Conservation (phyloP, 768 basidiomycete genomes). For the Podaxis sp. region DNA sequence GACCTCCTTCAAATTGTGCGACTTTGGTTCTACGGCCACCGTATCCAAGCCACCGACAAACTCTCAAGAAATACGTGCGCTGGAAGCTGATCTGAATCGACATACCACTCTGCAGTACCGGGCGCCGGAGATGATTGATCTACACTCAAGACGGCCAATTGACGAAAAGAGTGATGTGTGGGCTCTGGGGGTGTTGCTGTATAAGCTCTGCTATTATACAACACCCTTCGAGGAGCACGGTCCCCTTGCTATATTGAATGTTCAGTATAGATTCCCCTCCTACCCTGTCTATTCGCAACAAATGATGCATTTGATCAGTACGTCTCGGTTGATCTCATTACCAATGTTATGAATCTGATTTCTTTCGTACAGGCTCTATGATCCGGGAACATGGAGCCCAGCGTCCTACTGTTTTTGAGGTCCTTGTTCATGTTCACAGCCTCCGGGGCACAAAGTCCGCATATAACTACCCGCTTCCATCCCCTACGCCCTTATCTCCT, state of each 20-base stretch:
- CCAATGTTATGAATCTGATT: constrained; percentile 11
- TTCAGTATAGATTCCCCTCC: constrained; percentile 88
- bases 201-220: constrained; percentile 99
- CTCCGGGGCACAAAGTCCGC: constrained; percentile 85
- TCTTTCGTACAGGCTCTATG: constrained; percentile 66
- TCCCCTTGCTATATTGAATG: constrained; percentile 92
- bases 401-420: constrained; percentile 84
- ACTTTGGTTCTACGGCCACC: constrained; percentile 90
- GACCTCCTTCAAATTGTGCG: constrained; percentile 91
- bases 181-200: constrained; percentile 94
- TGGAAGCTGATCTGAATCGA: constrained; percentile 89
- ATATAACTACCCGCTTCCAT: constrained; percentile 61
- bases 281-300: constrained; percentile 84
- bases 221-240: constrained; percentile 99
- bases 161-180: constrained; percentile 97
- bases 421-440: constrained; percentile 77
- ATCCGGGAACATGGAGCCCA: constrained; percentile 85
- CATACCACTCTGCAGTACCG: constrained; percentile 97
- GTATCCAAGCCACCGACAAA: constrained; percentile 73
- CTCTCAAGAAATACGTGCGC: constrained; percentile 77
- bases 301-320: constrained; percentile 82
- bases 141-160: constrained; percentile 73
- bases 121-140: constrained; percentile 98
- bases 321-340: constrained; percentile 17
- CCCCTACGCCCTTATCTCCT: constrained; percentile 43